Base-by-base conservation (phyloP, 345 rosid species). In the Mallotus nudiflorus region DNA sequence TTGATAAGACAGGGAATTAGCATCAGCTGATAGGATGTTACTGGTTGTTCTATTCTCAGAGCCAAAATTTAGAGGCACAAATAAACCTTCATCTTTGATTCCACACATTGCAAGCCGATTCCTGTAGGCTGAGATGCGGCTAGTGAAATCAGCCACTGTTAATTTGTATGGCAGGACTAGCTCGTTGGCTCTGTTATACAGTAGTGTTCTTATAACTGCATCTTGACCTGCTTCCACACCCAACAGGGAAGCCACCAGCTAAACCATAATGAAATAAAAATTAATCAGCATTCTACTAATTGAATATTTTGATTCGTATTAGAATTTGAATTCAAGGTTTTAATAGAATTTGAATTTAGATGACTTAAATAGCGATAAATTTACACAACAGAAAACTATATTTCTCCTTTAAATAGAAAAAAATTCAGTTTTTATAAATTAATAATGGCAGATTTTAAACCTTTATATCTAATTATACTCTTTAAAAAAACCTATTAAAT, bases 171-270 rank as follows among this genome's bases (percentile, higher is more conserved):
- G 88, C 8, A 0, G 2, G 65, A 84, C 88, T 22, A 0, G 57
- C 55, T 77, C 65, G 0, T 70, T 0, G 0, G 84, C 86, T 66
- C 62, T 83, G 75, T 77, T 78, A 69, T 84, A 86, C 0, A 91
- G 74, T 22, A 87, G 59, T 16, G 91, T 35, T 72, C 91, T 72
- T 62, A 89, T 55, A 9, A 84, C 90, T 19, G 83, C 91, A 68
- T 91, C 97, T 70, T 91, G 96, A 20, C 87, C 95, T 2, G 90
- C 68, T 71, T 89, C 96, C 63, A 83, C 87, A 0, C 88, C 94
- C 71, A 86, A 67, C n/a, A 91, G 78, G 4, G 81, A 77, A 0
- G 89, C 85, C 6, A 75, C 89, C 45, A 91, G 78, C 96, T 87
- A 62, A 33, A 6, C 3, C 6, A 33, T 33, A 33, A 33, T 3